Conservation (phyloP, 116 monocot genomes). For the Trichopus zeylanicus region DNA sequence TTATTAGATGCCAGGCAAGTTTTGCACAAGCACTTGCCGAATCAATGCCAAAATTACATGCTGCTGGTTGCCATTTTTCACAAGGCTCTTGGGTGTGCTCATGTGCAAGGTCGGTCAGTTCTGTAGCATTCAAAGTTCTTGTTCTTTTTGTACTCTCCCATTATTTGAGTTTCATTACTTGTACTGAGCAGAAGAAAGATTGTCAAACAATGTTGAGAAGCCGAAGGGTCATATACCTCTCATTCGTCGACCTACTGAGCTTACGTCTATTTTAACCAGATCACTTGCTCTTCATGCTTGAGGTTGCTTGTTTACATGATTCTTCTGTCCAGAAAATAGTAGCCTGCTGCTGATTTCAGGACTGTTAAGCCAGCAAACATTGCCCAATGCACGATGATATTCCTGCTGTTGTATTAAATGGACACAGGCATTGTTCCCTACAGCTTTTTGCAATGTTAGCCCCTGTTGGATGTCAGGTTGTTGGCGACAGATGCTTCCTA, state of each 20-base stretch:
- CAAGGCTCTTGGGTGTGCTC: slow-evolving; percentile 51
- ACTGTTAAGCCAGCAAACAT: too few relatives aligned
- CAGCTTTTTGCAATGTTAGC: too few relatives aligned
- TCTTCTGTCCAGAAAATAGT: neutral
- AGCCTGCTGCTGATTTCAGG: too few relatives aligned
- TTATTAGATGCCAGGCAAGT: slow-evolving; percentile 41
- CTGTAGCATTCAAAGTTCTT: neutral
- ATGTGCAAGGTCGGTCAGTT: slow-evolving; percentile 11
- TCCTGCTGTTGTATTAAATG: too few relatives aligned
- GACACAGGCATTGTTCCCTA: too few relatives aligned
- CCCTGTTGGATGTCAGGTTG: too few relatives aligned
- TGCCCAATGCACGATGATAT: too few relatives aligned
- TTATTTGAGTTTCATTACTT: neutral
- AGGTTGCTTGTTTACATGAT: too few relatives aligned
- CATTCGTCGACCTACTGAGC: slow-evolving; percentile 65
- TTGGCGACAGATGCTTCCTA: too few relatives aligned
- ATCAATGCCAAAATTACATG: slow-evolving; percentile 34
- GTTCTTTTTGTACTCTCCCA: neutral
- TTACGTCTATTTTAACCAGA: slow-evolving; percentile 30
- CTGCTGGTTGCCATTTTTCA: slow-evolving; percentile 68
- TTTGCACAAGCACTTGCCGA: slow-evolving; percentile 54
- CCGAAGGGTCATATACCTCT: slow-evolving; percentile 63
- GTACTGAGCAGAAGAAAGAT: slow-evolving; percentile 23
- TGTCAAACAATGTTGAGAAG: slow-evolving; percentile 22
- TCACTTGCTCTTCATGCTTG: neutral